These are phyloP conservation scores for Phaffomyces antillensis DNA, from an alignment of 805 yeast genomes.

Conservation along the genomic window DNA sequence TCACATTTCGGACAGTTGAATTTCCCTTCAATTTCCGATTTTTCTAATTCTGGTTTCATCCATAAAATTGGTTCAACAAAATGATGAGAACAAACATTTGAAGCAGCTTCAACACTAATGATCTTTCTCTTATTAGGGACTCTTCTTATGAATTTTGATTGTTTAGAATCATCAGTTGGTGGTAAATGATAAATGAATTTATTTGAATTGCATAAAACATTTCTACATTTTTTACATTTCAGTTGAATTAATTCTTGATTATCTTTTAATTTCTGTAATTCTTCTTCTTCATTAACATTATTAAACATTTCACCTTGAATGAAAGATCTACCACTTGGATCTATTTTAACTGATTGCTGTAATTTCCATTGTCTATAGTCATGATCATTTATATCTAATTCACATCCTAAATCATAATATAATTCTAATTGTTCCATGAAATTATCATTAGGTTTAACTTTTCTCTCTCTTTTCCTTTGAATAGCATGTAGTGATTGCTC, in stretches of 20 bases:
- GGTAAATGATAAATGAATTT: slow-evolving; percentile 60
- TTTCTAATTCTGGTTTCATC: slow-evolving; percentile 78
- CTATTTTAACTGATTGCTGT: slow-evolving; percentile 29
- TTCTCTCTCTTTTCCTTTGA: slow-evolving; percentile 45
- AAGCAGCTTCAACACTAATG: slow-evolving; percentile 49
- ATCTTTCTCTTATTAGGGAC: slow-evolving; percentile 58
- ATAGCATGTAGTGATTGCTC: slow-evolving; percentile 70
- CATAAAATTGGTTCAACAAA: slow-evolving; percentile 85
- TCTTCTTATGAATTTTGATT: slow-evolving; percentile 56
- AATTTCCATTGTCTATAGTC: slow-evolving; percentile 39
- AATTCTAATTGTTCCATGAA: slow-evolving; percentile 67
- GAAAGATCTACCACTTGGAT: slow-evolving; percentile 33
- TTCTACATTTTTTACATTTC: slow-evolving; percentile 81
- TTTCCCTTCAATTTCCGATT: slow-evolving; percentile 79
- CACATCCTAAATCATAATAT: slow-evolving; percentile 41
- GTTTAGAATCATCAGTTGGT: slow-evolving; percentile 59
- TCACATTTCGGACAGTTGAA: slow-evolving; percentile 79
- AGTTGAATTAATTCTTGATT: slow-evolving; percentile 32
- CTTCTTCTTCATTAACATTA: slow-evolving; percentile 15
- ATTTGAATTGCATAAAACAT: slow-evolving; percentile 53
- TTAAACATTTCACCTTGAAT: slow-evolving; percentile 25
- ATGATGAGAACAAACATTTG: slow-evolving; percentile 67
- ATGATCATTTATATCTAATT: slow-evolving; percentile 25
- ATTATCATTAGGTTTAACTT: slow-evolving; percentile 64
- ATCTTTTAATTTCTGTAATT: slow-evolving; percentile 20